Evolutionary conservation across 2,329 filamentous ascomycete species (phyloP).

Genomic region (Paecilomyces sp.): DNA sequence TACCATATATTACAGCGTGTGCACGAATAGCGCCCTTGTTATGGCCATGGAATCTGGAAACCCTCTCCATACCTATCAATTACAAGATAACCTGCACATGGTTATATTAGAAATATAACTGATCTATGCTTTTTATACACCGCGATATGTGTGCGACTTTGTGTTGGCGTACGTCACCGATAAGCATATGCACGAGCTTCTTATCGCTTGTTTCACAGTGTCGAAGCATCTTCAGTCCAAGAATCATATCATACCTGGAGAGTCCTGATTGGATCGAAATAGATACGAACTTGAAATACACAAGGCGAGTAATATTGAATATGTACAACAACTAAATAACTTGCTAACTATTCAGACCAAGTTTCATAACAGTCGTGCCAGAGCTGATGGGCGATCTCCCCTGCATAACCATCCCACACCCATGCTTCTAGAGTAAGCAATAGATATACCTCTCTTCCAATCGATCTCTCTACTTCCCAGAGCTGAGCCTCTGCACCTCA

Average conservation of each 20-base stretch:
- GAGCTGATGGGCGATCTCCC: neutral
- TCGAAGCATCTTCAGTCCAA: neutral
- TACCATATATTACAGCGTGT: too few relatives aligned
- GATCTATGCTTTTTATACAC: too few relatives aligned
- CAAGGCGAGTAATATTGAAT: neutral
- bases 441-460: neutral
- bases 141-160: neutral
- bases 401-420: too few relatives aligned
- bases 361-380: neutral
- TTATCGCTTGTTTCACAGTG: neutral
- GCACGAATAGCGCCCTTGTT: too few relatives aligned
- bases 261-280: neutral
- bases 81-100: too few relatives aligned
- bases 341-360: neutral
- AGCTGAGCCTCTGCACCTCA: constrained; percentile 47
- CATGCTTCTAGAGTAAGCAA: too few relatives aligned
- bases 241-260: neutral
- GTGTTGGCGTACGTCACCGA: neutral
- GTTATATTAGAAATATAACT: too few relatives aligned
- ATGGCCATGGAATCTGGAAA: too few relatives aligned
- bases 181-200: neutral
- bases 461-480: neutral
- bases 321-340: neutral
- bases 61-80: too few relatives aligned
- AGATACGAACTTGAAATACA: neutral